A percentile compares a stretch with the other conserved stretches of the same genome.
These are phyloP conservation scores for Citrus trifoliata DNA, from an alignment of 345 rosid species.

Conservation along the genomic window DNA sequence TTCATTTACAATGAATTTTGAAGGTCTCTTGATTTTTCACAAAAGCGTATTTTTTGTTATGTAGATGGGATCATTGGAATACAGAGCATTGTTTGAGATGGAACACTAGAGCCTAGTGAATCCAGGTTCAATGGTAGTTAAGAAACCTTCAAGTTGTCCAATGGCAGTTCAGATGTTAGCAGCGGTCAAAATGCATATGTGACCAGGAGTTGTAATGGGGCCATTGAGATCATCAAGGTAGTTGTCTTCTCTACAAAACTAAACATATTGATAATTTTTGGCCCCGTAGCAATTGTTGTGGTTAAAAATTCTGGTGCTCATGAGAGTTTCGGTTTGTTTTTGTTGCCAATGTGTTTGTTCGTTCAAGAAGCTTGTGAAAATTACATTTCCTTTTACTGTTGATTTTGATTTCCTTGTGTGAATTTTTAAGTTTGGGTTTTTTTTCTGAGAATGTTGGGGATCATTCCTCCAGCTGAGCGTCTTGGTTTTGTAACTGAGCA, in stretches of 20 bases:
- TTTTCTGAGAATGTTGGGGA: conserved; percentile 46
- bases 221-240: conserved; percentile 19
- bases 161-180: not conserved
- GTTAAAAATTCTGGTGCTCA: conserved; percentile 10
- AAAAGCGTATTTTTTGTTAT: conserved; percentile 4
- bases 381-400: not conserved
- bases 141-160: not conserved
- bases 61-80: conserved; percentile 20
- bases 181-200: not conserved
- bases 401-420: conserved; percentile 3
- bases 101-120: not conserved
- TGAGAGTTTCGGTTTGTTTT: conserved; percentile 20
- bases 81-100: conserved; percentile 7
- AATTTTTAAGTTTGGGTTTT: conserved; percentile 40
- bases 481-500: conserved; percentile 52
- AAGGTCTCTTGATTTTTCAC: not conserved
- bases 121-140: not conserved
- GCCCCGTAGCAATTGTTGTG: conserved; percentile 32
- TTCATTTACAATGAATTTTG: not conserved
- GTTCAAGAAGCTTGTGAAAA: not conserved
- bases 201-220: not conserved
- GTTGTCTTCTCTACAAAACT: conserved; percentile 27
- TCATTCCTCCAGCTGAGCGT: conserved; percentile 51
- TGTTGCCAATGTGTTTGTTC: not conserved
- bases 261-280: conserved; percentile 30